Evolutionary conservation across 139 green algal genomes (phyloP).

Genomic region (Micromonas pusilla): DNA sequence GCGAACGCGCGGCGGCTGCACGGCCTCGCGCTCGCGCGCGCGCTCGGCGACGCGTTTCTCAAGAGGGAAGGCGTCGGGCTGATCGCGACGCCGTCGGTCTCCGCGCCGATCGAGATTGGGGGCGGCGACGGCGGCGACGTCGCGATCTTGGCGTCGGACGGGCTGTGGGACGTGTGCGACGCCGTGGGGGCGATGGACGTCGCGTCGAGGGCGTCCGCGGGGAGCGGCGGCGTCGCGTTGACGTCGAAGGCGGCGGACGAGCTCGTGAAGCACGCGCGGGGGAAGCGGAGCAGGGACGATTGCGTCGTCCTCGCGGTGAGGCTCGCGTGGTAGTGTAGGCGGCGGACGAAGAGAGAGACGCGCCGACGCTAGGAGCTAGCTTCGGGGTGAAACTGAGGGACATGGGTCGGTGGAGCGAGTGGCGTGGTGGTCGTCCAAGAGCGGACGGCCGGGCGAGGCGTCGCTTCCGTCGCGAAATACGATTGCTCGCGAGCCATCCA

Average conservation of each 20-base stretch:
- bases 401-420: too few relatives aligned
- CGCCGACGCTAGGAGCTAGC: too few relatives aligned
- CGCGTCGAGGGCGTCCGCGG: neutral
- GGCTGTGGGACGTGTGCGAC: slow-evolving; percentile 54
- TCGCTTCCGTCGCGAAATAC: too few relatives aligned
- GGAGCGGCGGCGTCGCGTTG: neutral
- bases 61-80: slow-evolving; percentile 65
- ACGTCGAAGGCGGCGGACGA: neutral
- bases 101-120: slow-evolving; percentile 35
- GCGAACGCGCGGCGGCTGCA: slow-evolving; percentile 5
- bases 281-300: neutral
- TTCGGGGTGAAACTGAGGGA: too few relatives aligned
- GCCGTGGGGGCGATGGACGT: neutral
- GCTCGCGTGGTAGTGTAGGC: neutral
- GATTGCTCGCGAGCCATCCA: too few relatives aligned
- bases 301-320: neutral
- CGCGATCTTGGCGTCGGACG: slow-evolving; percentile 52
- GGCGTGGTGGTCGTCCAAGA: too few relatives aligned
- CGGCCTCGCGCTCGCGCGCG: slow-evolving; percentile 65
- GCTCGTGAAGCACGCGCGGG: neutral
- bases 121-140: slow-evolving; percentile 25
- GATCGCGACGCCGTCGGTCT: slow-evolving; percentile 50
- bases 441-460: too few relatives aligned
- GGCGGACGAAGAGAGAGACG: too few relatives aligned
- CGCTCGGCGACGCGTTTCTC: slow-evolving; percentile 64